A percentile compares a stretch with the other conserved stretches of the same genome.
phyloP scores from a whole-genome alignment of 306 rosid species.

The Castanea sativa region DNA sequence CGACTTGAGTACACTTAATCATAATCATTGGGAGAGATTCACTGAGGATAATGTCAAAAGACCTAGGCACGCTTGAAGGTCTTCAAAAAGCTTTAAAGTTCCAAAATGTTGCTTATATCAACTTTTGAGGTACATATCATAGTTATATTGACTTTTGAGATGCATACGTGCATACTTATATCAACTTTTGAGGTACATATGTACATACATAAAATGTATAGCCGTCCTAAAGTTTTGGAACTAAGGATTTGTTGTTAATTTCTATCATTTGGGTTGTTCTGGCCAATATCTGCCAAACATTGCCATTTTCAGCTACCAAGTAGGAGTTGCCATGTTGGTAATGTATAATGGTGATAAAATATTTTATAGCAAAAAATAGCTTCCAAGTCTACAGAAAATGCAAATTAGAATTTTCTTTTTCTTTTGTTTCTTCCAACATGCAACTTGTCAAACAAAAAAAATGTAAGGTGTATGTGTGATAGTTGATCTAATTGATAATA shows the following conservation, averaged over 20 bases:
- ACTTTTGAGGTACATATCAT: conserved; percentile 7
- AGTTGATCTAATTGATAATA: background rate
- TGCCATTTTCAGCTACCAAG: background rate
- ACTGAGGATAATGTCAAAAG: conserved; percentile 68
- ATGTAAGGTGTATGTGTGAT: background rate
- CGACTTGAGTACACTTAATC: conserved; percentile 76
- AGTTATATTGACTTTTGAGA: conserved; percentile 1
- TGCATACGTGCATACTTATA: background rate
- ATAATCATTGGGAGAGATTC: conserved; percentile 59
- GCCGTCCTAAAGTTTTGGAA: too few relatives aligned
- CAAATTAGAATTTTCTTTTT: background rate
- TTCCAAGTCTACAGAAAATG: background rate
- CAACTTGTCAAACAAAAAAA: background rate
- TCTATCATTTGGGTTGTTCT: background rate
- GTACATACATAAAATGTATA: too few relatives aligned
- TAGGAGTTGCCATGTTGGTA: background rate
- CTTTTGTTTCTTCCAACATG: background rate
- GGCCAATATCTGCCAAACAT: background rate
- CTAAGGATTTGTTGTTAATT: too few relatives aligned
- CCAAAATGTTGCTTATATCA: background rate
- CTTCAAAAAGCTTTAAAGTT: background rate
- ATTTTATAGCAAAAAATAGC: background rate
- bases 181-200: too few relatives aligned
- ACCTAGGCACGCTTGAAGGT: conserved; percentile 61
- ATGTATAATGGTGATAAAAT: background rate